phyloP scores from a whole-genome alignment of 805 yeast species.

The Ascoidea asiatica region DNA sequence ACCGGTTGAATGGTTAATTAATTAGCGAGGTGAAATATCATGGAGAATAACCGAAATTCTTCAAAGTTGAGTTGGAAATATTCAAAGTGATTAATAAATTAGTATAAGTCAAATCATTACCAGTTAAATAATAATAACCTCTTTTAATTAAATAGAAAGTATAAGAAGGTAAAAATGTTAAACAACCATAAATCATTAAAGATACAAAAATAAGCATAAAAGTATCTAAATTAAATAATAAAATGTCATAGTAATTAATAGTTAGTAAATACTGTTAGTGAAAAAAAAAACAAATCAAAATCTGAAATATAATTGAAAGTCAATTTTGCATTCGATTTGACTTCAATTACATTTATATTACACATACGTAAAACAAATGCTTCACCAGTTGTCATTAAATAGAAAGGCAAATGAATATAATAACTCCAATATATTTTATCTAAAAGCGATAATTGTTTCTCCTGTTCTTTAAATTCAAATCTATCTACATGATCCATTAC shows the following conservation, averaged over 20 bases:
- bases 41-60: too few relatives aligned
- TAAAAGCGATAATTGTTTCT: constrained; percentile 10
- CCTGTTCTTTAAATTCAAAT: constrained; percentile 10
- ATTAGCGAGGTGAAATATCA: too few relatives aligned
- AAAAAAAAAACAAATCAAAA: neutral
- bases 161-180: constrained; percentile 17
- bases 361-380: constrained; percentile 24
- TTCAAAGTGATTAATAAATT: constrained; percentile 5
- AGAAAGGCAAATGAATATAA: constrained; percentile 29
- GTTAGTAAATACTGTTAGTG: neutral
- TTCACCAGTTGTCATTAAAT: constrained; percentile 27
- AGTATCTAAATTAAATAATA: constrained; percentile 6
- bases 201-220: constrained; percentile 24
- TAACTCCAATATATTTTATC: constrained; percentile 28
- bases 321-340: neutral
- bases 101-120: constrained; percentile 15
- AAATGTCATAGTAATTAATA: neutral
- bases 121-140: constrained; percentile 20
- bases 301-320: neutral
- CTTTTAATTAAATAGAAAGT: constrained; percentile 14
- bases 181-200: constrained; percentile 24
- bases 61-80: neutral
- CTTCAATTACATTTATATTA: neutral
- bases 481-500: too few relatives aligned
- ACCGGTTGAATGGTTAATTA: too few relatives aligned